Percentiles rank a stretch among this genome's conserved stretches.
Evolutionary conservation across 495 filamentous ascomycete genomes (phyloP).

Genomic region (Penicillium taxi): DNA sequence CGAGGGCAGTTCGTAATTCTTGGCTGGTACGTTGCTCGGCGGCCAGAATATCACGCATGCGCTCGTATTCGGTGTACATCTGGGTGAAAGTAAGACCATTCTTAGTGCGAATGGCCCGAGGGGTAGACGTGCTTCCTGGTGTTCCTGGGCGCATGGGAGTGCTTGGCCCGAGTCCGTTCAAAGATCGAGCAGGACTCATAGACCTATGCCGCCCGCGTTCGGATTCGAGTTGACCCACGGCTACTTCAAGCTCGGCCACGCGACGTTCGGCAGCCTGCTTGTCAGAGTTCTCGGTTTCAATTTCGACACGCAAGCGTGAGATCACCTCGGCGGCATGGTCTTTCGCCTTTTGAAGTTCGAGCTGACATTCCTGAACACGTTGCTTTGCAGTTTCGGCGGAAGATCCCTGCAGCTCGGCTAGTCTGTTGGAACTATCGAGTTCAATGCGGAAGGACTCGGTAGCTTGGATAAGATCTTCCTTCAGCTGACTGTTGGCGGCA

Average conservation of each 20-base stretch:
- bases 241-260: slow-evolving; percentile 65
- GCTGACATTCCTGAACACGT: slow-evolving; percentile 73
- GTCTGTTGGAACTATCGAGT: slow-evolving; percentile 65
- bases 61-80: slow-evolving; percentile 57
- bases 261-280: slow-evolving; percentile 61
- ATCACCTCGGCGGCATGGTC: slow-evolving; percentile 77
- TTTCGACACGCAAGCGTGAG: slow-evolving; percentile 65
- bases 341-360: slow-evolving; percentile 64
- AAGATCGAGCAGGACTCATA: slow-evolving; percentile 45
- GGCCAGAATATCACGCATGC: slow-evolving; percentile 51
- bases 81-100: slow-evolving; percentile 57
- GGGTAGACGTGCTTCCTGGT: slow-evolving; percentile 48
- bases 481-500: slow-evolving; percentile 68
- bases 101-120: slow-evolving; percentile 48
- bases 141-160: slow-evolving; percentile 45
- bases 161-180: slow-evolving; percentile 42
- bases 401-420: slow-evolving; percentile 79
- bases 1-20: slow-evolving; percentile 62
- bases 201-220: slow-evolving; percentile 30
- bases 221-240: slow-evolving; percentile 60
- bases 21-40: slow-evolving; percentile 62
- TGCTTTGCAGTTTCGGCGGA: slow-evolving; percentile 71
- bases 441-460: slow-evolving; percentile 79
- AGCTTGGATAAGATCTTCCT: slow-evolving; percentile 68
- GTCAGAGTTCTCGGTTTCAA: slow-evolving; percentile 71